Evolutionary conservation across 2,329 filamentous ascomycete genomes (phyloP).

Genomic region (Penicillium sp.): DNA sequence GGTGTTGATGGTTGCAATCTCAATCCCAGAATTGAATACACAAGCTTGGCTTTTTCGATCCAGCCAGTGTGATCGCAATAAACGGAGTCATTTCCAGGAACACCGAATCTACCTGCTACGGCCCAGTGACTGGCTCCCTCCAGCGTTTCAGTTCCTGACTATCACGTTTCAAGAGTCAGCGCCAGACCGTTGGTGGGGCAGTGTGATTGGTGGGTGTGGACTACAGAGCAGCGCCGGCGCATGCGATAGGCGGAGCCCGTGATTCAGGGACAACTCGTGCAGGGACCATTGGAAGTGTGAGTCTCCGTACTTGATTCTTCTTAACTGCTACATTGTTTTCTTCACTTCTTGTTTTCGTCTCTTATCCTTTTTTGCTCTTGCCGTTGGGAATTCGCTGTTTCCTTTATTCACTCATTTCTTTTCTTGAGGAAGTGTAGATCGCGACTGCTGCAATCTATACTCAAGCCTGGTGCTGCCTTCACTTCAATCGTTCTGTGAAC

Average conservation of each 20-base stretch:
- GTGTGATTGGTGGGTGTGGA: slow-evolving; percentile 21
- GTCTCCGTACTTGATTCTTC: neutral
- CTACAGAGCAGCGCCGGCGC: slow-evolving; percentile 3
- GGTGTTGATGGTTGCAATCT: neutral
- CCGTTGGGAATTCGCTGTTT: neutral
- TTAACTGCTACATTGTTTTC: neutral
- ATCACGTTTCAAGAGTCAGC: slow-evolving; percentile 22
- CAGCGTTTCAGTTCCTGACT: slow-evolving; percentile 22
- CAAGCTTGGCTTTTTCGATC: neutral
- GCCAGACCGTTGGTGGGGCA: slow-evolving; percentile 3
- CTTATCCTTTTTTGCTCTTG: neutral
- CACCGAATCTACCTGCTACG: slow-evolving; percentile 10
- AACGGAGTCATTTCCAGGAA: neutral
- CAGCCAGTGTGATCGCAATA: neutral
- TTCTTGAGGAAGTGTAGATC: slow-evolving; percentile 3
- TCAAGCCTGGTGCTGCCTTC: slow-evolving; percentile 8
- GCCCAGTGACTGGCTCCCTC: slow-evolving; percentile 13
- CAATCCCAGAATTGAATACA: neutral
- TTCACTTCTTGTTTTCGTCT: slow-evolving; percentile 1
- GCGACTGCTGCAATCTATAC: neutral
- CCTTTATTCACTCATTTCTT: slow-evolving; percentile 11
- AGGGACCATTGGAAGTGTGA: neutral
- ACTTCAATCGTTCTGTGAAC: slow-evolving; percentile 11
- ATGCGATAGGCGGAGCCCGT: slow-evolving; percentile 15
- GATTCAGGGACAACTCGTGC: slow-evolving; percentile 4